phyloP scores from a whole-genome alignment of 78 protist genomes.

The Salpingoeca rosetta region DNA sequence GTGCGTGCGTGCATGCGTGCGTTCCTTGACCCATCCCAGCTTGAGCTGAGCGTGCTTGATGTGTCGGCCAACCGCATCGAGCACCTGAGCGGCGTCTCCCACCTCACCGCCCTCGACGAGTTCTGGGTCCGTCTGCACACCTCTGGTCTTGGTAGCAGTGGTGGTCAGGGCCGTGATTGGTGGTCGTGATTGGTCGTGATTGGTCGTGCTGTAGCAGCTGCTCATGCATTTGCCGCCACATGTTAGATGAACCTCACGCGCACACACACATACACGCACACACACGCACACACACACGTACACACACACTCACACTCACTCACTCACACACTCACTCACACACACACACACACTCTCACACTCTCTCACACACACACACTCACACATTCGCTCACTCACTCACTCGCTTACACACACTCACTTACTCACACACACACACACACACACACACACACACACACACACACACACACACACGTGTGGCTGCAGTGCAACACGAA shows the following conservation, averaged over 20 bases:
- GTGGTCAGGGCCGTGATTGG: too few relatives aligned
- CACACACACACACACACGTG: too few relatives aligned
- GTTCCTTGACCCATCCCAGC: background rate
- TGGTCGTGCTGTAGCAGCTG: background rate
- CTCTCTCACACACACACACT: too few relatives aligned
- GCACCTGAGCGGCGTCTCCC: background rate
- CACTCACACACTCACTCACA: background rate
- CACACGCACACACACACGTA: background rate
- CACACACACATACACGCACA: too few relatives aligned
- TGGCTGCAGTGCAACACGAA: background rate
- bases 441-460: too few relatives aligned
- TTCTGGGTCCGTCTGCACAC: background rate
- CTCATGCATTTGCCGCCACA: background rate
- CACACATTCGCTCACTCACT: too few relatives aligned
- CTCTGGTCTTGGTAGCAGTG: background rate
- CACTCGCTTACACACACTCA: too few relatives aligned
- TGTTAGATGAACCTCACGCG: too few relatives aligned
- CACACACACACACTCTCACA: background rate
- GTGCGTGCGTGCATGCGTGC: too few relatives aligned
- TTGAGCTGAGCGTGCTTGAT: background rate
- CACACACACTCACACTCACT: background rate
- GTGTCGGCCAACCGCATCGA: background rate
- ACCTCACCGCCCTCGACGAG: background rate
- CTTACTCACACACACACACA: too few relatives aligned
- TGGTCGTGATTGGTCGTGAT: background rate